Percentiles rank a stretch among this genome's conserved stretches.
phyloP scores from a whole-genome alignment of 2,329 filamentous ascomycete species.

The Penicillium occitanis region DNA sequence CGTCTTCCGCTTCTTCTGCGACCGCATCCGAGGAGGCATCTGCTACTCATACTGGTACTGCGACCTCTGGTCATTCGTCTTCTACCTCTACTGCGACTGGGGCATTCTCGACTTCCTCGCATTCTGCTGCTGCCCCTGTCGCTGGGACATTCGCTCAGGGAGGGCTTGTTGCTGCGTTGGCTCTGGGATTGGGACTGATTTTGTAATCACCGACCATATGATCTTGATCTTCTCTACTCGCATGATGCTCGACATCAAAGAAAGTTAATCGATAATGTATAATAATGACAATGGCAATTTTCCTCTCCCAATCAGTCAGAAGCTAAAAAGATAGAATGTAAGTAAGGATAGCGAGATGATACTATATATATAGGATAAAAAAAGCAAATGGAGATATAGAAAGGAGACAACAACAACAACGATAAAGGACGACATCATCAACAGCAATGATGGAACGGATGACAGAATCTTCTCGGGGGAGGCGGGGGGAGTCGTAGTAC shows the following conservation, averaged over 20 bases:
- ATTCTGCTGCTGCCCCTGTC: slow-evolving; percentile 17
- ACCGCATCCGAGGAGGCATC: slow-evolving; percentile 24
- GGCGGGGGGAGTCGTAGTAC: not conserved
- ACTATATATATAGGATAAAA: slow-evolving; percentile 5
- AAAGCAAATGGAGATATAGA: slow-evolving; percentile 8
- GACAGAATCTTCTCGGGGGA: not conserved
- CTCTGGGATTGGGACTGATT: slow-evolving; percentile 23
- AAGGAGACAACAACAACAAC: not conserved
- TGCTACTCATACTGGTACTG: slow-evolving; percentile 20
- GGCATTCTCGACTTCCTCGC: not conserved
- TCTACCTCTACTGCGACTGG: slow-evolving; percentile 8
- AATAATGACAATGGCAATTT: slow-evolving; percentile 11
- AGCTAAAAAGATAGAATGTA: not conserved
- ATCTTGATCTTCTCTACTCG: not conserved
- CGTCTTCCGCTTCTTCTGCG: slow-evolving; percentile 19
- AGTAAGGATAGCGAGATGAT: not conserved
- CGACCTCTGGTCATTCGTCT: not conserved
- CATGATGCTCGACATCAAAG: not conserved
- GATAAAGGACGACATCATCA: not conserved
- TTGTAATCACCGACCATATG: slow-evolving; percentile 3
- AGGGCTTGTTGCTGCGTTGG: slow-evolving; percentile 30
- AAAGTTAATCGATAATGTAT: slow-evolving; percentile 7
- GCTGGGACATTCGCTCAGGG: slow-evolving; percentile 23
- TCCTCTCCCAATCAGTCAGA: slow-evolving; percentile 2
- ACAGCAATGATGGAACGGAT: not conserved